Evolutionary conservation across 495 filamentous ascomycete species (phyloP).

Genomic region (Penicillium egyptiacum): DNA sequence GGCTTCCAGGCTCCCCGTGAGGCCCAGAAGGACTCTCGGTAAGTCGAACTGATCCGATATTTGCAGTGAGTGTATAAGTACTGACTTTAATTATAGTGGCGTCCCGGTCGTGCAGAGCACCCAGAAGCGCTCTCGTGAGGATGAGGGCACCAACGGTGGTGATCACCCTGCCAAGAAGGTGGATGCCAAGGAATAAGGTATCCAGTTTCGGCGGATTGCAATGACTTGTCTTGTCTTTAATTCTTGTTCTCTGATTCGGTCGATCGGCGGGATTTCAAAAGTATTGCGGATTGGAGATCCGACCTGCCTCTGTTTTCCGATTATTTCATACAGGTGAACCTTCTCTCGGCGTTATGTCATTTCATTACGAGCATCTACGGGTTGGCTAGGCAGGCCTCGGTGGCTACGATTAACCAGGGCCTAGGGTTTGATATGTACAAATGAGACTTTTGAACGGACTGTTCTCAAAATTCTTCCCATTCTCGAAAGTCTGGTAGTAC

Average conservation of each 20-base stretch:
- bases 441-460: slow-evolving; percentile 8
- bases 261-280: slow-evolving; percentile 25
- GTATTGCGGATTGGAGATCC: slow-evolving; percentile 27
- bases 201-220: not conserved
- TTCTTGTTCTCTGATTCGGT: slow-evolving; percentile 22
- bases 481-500: not conserved
- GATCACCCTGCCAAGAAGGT: slow-evolving; percentile 51
- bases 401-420: slow-evolving; percentile 4
- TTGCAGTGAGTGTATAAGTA: not conserved
- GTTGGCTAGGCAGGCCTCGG: slow-evolving; percentile 3
- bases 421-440: slow-evolving; percentile 13
- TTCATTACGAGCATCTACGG: slow-evolving; percentile 20
- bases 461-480: not conserved
- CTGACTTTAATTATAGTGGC: slow-evolving; percentile 32
- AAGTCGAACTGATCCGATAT: slow-evolving; percentile 14
- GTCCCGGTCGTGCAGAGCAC: slow-evolving; percentile 52
- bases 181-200: slow-evolving; percentile 45
- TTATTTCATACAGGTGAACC: slow-evolving; percentile 21
- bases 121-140: slow-evolving; percentile 52
- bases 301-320: slow-evolving; percentile 11
- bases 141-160: slow-evolving; percentile 35
- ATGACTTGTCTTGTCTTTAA: slow-evolving; percentile 9
- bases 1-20: slow-evolving; percentile 51
- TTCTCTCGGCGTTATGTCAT: slow-evolving; percentile 26
- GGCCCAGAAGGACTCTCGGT: slow-evolving; percentile 49